phyloP scores from a whole-genome alignment of 345 rosid species.

The Melastoma malabathricum region DNA sequence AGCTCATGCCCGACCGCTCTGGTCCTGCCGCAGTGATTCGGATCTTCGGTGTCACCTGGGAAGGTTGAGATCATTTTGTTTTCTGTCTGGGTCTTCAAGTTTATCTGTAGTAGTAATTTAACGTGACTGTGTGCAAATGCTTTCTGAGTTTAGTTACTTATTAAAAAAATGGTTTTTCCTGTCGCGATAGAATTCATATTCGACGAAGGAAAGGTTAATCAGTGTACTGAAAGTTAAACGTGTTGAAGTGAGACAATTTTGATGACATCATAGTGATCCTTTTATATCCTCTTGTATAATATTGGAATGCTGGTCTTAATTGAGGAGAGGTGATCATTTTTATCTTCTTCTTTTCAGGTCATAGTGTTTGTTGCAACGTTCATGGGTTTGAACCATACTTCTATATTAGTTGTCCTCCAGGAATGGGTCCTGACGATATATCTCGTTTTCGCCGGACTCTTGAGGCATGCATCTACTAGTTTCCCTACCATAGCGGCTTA shows the following conservation, averaged over 20 bases:
- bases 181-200: too few relatives aligned
- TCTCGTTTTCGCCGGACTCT: conserved; percentile 65
- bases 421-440: conserved; percentile 89
- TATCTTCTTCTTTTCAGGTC: conserved; percentile 31
- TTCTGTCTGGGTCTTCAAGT: not conserved
- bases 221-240: too few relatives aligned
- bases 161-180: too few relatives aligned
- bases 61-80: conserved; percentile 32
- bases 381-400: conserved; percentile 98
- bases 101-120: too few relatives aligned
- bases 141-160: too few relatives aligned
- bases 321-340: not conserved
- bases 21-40: conserved; percentile 81
- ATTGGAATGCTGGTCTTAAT: not conserved
- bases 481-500: not conserved
- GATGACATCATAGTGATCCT: too few relatives aligned
- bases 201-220: too few relatives aligned
- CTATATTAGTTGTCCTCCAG: conserved; percentile 75
- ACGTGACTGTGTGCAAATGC: too few relatives aligned
- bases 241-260: too few relatives aligned
- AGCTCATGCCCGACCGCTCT: conserved; percentile 44
- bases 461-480: conserved; percentile 40
- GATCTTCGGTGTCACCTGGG: conserved; percentile 78
- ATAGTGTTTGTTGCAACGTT: conserved; percentile 85
- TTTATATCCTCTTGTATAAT: not conserved